These are phyloP conservation scores for Straminergon stramineum DNA, from an alignment of 225 moss, liverwort and hornwort species.

Conservation along the genomic window DNA sequence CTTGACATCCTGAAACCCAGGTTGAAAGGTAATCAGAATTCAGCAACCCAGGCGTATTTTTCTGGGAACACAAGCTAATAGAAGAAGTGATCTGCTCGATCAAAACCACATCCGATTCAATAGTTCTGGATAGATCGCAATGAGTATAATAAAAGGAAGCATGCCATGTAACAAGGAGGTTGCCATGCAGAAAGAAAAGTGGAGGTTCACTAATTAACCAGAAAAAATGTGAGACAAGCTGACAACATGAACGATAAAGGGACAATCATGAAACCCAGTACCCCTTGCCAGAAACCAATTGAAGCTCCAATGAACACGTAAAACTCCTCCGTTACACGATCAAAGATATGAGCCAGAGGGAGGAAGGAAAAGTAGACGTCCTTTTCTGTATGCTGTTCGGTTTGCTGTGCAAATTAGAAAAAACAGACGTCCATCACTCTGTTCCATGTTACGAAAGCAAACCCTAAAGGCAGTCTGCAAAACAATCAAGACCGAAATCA, in stretches of 20 bases:
- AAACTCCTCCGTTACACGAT: slow-evolving; percentile 78
- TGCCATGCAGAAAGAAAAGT: neutral
- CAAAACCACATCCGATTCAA: neutral
- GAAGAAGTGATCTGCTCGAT: neutral
- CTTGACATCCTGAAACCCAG: slow-evolving; percentile 59
- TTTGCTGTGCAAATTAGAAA: slow-evolving; percentile 20
- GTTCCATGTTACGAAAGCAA: neutral
- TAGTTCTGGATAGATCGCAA: neutral
- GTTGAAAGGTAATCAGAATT: neutral
- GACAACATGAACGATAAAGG: neutral
- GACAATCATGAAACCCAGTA: neutral
- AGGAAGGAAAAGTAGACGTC: slow-evolving; percentile 79
- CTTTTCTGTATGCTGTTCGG: slow-evolving; percentile 22
- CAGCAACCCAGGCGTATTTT: neutral
- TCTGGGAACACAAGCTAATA: neutral
- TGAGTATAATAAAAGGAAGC: neutral
- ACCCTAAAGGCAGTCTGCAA: neutral
- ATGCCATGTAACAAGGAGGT: neutral
- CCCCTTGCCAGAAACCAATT: slow-evolving; percentile 95
- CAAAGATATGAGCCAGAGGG: slow-evolving; percentile 93
- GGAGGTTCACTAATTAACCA: neutral
- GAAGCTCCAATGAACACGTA: slow-evolving; percentile 68
- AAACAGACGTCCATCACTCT: neutral
- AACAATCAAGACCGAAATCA: neutral
- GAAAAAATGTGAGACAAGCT: neutral